Evolutionary conservation across 2,329 filamentous ascomycete genomes (phyloP).

Genomic region (Chaetomium sp.): DNA sequence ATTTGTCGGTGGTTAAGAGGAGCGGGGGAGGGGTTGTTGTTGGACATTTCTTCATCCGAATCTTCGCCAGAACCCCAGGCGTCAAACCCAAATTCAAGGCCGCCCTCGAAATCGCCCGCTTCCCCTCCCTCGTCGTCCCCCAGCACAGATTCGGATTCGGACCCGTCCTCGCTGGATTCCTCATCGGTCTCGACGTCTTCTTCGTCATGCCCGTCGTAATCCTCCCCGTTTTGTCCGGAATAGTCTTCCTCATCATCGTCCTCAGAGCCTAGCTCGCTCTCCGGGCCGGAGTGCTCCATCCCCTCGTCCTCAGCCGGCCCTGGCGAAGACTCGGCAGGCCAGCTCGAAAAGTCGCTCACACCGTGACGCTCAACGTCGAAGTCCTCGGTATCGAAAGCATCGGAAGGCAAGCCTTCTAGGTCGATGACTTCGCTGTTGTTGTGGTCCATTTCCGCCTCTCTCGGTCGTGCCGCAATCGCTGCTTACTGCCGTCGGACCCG

Average conservation of each 20-base stretch:
- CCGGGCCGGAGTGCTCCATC: not conserved
- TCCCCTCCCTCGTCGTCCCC: not conserved
- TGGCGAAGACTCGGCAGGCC: slow-evolving; percentile 13
- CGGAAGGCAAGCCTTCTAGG: slow-evolving; percentile 15
- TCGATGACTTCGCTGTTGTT: not conserved
- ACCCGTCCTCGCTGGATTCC: not conserved
- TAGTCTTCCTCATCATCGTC: not conserved
- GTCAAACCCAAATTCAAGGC: not conserved
- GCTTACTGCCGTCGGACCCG: not conserved
- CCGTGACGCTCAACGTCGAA: slow-evolving; percentile 12
- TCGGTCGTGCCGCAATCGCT: not conserved
- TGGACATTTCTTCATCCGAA: not conserved
- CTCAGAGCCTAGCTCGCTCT: not conserved
- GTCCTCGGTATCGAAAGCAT: slow-evolving; percentile 16
- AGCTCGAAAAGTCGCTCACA: slow-evolving; percentile 11
- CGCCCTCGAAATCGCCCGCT: too few species aligned
- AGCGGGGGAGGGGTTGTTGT: not conserved
- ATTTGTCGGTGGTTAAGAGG: not conserved
- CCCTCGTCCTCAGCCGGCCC: not conserved
- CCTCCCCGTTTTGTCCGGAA: not conserved
- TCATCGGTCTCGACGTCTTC: not conserved
- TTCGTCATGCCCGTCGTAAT: not conserved
- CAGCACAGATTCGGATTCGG: not conserved
- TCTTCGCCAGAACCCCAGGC: not conserved
- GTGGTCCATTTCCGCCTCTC: slow-evolving; percentile 8